A percentile compares a stretch with the other conserved stretches of the same genome.
phyloP scores from a whole-genome alignment of 2,329 filamentous ascomycete genomes.

The Penicillium griseofulvum region DNA sequence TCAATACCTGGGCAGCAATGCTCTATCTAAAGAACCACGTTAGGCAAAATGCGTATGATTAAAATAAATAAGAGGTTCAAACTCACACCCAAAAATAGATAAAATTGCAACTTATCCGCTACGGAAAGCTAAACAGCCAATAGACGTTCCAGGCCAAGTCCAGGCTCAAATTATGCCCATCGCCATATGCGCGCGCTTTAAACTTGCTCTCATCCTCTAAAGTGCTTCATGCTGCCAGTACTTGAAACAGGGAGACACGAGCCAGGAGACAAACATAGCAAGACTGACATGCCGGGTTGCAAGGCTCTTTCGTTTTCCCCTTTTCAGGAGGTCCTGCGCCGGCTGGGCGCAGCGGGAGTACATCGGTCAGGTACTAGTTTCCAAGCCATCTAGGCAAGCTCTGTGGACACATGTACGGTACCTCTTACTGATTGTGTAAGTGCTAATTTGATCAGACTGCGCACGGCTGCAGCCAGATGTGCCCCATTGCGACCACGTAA shows the following conservation, averaged over 20 bases:
- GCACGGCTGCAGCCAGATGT: slow-evolving; percentile 5
- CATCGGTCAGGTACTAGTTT: slow-evolving; percentile 14
- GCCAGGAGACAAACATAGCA: neutral
- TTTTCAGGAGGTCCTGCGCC: neutral
- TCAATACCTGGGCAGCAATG: neutral
- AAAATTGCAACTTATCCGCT: slow-evolving; percentile 1
- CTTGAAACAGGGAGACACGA: slow-evolving; percentile 13
- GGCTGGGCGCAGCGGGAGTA: slow-evolving; percentile 15
- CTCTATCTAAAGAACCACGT: neutral
- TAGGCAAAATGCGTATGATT: neutral
- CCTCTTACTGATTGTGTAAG: neutral
- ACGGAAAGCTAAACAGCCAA: slow-evolving; percentile 7
- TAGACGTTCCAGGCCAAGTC: neutral
- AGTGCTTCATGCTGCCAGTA: neutral
- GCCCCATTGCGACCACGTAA: slow-evolving; percentile 10
- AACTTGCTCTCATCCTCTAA: neutral
- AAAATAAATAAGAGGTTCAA: neutral
- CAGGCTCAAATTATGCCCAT: slow-evolving; percentile 5
- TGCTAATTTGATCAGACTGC: slow-evolving; percentile 3
- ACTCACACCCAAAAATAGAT: slow-evolving; percentile 3
- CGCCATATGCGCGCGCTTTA: slow-evolving; percentile 12
- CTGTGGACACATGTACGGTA: slow-evolving; percentile 10
- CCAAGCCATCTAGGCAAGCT: slow-evolving; percentile 17
- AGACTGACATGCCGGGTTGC: neutral
- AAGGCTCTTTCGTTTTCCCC: neutral